phyloP scores from a whole-genome alignment of 371 early-diverging fungal species.

The Mucor mucedo region DNA sequence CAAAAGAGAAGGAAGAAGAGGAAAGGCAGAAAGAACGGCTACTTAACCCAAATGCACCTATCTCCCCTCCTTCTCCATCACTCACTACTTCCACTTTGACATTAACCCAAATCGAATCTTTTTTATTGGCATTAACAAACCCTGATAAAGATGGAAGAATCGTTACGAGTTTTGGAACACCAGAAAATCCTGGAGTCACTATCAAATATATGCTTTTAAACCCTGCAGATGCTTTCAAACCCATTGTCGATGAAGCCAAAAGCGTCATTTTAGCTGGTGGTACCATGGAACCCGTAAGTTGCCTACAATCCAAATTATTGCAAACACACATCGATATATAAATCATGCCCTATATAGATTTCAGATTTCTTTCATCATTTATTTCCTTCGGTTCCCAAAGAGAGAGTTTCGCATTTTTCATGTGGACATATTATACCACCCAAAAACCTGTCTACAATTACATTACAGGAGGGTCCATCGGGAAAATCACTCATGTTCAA shows the following conservation, averaged over 20 bases:
- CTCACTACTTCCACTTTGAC: slow-evolving; percentile 45
- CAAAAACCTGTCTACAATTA: slow-evolving; percentile 66
- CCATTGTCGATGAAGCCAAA: slow-evolving; percentile 79
- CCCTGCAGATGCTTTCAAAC: slow-evolving; percentile 83
- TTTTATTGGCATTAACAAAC: slow-evolving; percentile 65
- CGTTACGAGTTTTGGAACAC: slow-evolving; percentile 40
- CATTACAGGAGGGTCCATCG: slow-evolving; percentile 69
- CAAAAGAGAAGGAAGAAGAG: slow-evolving; percentile 45
- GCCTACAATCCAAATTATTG: neutral
- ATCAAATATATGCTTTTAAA: slow-evolving; percentile 83
- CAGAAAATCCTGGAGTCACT: slow-evolving; percentile 30
- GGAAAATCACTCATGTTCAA: slow-evolving; percentile 72
- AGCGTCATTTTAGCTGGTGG: slow-evolving; percentile 95
- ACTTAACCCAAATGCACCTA: slow-evolving; percentile 16
- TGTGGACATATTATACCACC: slow-evolving; percentile 84
- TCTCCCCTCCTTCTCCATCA: slow-evolving; percentile 6
- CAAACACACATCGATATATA: neutral
- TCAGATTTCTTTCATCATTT: slow-evolving; percentile 56
- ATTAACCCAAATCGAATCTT: slow-evolving; percentile 58
- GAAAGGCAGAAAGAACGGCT: slow-evolving; percentile 20
- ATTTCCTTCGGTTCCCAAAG: slow-evolving; percentile 52
- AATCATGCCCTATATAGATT: slow-evolving; percentile 22
- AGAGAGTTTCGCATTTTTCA: slow-evolving; percentile 64
- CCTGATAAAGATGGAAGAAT: slow-evolving; percentile 76
- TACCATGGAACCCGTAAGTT: slow-evolving; percentile 90